Evolutionary conservation across 1,284 basidiomycete species (phyloP), one percentile per base, ranked within the genome.

Genomic region (Naganishia cerealis): DNA sequence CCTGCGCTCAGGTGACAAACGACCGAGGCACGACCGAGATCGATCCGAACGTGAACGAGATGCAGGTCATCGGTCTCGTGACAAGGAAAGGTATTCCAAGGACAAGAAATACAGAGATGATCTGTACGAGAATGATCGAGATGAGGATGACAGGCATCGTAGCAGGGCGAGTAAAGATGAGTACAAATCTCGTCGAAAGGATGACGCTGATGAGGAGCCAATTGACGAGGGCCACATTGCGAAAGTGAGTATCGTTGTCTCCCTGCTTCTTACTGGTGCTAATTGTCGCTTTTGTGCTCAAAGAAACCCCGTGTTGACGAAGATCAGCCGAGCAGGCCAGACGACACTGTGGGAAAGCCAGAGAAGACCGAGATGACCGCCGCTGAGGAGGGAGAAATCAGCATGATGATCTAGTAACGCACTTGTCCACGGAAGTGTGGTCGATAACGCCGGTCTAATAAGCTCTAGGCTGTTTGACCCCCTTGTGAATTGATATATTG

Each of bases 21-120:
- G 38, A 39, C 13, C 48, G 9, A n/a, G 61, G 40, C 50, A 63
- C 13, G 77, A 81, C 33, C 75, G 81, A 18, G 82, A 85, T 56
- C 67, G 73, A 48, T 50, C 65, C 12, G 58, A 71, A n/a, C 70
- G 76, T 15, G 75, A 79, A 77, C 81, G 76, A 69, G 81, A 80
- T 77, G 81, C 75, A 75, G 84, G 70, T n/a, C 71, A 73, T 52
- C 71, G 71, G 29, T 69, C 72, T 36, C 24, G 56, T 5, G 66
- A 74, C 36, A 57, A 61, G 36, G 67, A 68, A 12, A 63, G 59
- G 36, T 40, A 48, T 55, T 52, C 61, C 55, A 66, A 70, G 63
- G 66, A 71, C 18, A 58, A 69, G 38, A 69, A 70, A 21, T 29
- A 67, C 36, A 43, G 66, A 46, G 69, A 71, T 36, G 70, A 69